phyloP scores from a whole-genome alignment of 1,139 yeast species.

The Kazachstania sp. region DNA sequence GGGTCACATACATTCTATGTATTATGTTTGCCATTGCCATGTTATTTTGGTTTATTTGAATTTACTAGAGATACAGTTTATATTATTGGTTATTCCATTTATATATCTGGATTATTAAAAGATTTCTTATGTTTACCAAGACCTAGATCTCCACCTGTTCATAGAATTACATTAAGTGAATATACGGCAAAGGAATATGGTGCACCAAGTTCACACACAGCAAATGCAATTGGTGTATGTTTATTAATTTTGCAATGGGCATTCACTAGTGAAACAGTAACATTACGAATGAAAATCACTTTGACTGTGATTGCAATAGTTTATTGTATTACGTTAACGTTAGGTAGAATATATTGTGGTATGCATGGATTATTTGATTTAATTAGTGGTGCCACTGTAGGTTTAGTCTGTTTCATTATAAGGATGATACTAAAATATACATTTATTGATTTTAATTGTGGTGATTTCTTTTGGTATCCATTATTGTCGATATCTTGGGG shows the following conservation, averaged over 20 bases:
- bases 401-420: constrained; percentile 40
- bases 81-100: constrained; percentile 79
- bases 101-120: constrained; percentile 65
- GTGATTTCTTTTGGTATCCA: constrained; percentile 33
- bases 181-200: constrained; percentile 92
- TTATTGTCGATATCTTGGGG: constrained; percentile 37
- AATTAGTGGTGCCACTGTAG: constrained; percentile 55
- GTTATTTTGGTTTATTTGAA: constrained; percentile 66
- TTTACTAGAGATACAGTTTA: constrained; percentile 63
- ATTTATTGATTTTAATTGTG: constrained; percentile 12
- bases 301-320: constrained; percentile 22
- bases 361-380: constrained; percentile 93
- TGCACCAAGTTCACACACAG: constrained; percentile 87
- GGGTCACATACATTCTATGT: constrained; percentile 95
- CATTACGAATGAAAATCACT: neutral
- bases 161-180: constrained; percentile 79
- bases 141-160: constrained; percentile 86
- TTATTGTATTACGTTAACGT: constrained; percentile 58
- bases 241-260: constrained; percentile 15
- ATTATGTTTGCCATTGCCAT: constrained; percentile 72
- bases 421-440: constrained; percentile 29
- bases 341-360: constrained; percentile 88
- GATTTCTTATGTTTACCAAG: constrained; percentile 86
- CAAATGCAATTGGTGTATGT: constrained; percentile 81
- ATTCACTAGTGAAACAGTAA: neutral